Evolutionary conservation across 345 rosid species (phyloP), one percentile per base, ranked within the genome.

Genomic region (Capsella bursapastoris): DNA sequence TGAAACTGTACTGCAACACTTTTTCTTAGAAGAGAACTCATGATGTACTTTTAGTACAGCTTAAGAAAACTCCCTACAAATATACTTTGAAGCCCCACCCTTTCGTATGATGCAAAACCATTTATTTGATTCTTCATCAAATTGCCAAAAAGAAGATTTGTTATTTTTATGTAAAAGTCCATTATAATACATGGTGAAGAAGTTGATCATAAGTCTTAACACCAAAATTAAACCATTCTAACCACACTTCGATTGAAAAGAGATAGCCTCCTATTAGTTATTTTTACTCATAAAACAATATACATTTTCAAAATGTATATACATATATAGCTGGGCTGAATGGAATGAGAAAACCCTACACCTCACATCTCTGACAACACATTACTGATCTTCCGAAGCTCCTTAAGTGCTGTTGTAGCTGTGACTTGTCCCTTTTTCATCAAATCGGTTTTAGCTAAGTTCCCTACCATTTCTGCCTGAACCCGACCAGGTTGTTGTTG

Each of bases 321-420:
- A 35, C 61, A 40, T 18, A 18, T 18, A 18, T 18, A 72, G 50
- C 66, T 37, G 34, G 49, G 14, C 44, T 57, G 32, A 27, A 34
- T 32, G 22, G 9, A 57, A 31, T 58, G 65, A 48, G 32, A 58
- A 28, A 47, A 71, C 14, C 8, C 28, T 22, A 15, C 37, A 62
- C 40, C 63, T 74, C 72, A 90, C 97, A 85, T 89, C 79, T 93
- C 92, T 4, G 87, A 89, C 57, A 93, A 83, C 73, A 89, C 76
- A 70, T 86, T 89, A 88, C 96, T 93, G 67, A 93, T 88, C 73
- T 88, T 90, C 71, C 98, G 85, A 57, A 93, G 96, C 88, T 89
- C 92, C 53, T 81, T 86, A 8, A 93, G 86, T 49, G 98, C 91
- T 68, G 87, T 80, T 79, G 85, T 64, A 31, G 93, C 93, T 6